A percentile compares a stretch with the other conserved stretches of the same genome.
Evolutionary conservation across 2,329 filamentous ascomycete species (phyloP).

Genomic region (Ilyonectria destructans): DNA sequence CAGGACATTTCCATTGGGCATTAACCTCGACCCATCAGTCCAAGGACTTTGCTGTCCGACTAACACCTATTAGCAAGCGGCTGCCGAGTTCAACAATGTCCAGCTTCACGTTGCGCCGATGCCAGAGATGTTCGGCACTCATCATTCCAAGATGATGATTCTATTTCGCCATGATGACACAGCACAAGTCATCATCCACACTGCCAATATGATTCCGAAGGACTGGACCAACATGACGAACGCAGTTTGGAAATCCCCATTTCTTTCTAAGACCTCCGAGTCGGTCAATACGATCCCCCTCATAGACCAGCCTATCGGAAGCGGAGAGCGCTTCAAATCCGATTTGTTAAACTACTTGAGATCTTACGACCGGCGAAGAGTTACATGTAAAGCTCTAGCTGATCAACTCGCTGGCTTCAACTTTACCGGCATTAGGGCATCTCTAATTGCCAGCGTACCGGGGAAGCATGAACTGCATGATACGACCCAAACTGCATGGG

Average conservation of each 20-base stretch:
- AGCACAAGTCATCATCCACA: constrained; percentile 88
- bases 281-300: not conserved
- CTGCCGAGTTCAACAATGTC: constrained; percentile 76
- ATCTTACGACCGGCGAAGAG: constrained; percentile 75
- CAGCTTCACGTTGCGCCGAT: constrained; percentile 82
- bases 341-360: constrained; percentile 82
- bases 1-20: not conserved
- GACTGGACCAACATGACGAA: constrained; percentile 94
- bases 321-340: constrained; percentile 80
- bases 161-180: constrained; percentile 83
- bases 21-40: not conserved
- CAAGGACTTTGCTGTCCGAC: not conserved
- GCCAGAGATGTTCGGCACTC: constrained; percentile 89
- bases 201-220: constrained; percentile 90
- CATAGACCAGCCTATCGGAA: constrained; percentile 60
- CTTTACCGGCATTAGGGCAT: constrained; percentile 79
- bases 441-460: constrained; percentile 85
- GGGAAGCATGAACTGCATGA: constrained; percentile 72
- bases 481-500: constrained; percentile 75
- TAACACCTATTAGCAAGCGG: constrained; percentile 68
- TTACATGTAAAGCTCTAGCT: constrained; percentile 69
- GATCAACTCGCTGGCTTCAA: constrained; percentile 75
- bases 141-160: constrained; percentile 92
- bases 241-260: constrained; percentile 84
- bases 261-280: constrained; percentile 67